These are phyloP conservation scores for Cyphellophora europaea DNA, from an alignment of 2,329 filamentous ascomycete genomes.

Conservation along the genomic window DNA sequence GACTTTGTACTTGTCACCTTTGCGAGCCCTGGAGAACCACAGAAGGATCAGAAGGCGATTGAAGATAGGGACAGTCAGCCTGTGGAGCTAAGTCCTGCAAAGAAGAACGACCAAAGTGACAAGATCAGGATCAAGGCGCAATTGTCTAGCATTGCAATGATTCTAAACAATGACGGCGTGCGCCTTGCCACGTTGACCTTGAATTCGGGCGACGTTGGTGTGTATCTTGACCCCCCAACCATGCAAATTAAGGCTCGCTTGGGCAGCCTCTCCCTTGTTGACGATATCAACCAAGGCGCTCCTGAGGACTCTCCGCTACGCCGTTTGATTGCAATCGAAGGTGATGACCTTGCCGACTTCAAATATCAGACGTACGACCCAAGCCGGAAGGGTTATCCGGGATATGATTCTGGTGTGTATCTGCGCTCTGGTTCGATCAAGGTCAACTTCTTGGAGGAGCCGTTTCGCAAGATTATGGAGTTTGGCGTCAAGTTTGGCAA, in stretches of 20 bases:
- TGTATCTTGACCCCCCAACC: conserved; percentile 75
- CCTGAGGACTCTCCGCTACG: conserved; percentile 71
- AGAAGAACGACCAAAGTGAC: conserved; percentile 38
- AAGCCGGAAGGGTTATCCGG: conserved; percentile 68
- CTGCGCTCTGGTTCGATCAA: conserved; percentile 91
- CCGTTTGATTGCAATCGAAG: conserved; percentile 86
- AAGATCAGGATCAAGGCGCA: conserved; percentile 92
- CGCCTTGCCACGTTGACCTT: conserved; percentile 85
- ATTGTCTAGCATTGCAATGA: conserved; percentile 83
- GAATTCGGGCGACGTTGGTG: conserved; percentile 81
- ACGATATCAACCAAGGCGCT: conserved; percentile 89
- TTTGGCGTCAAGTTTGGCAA: conserved; percentile 98
- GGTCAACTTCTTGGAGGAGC: conserved; percentile 93
- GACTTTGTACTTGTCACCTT: conserved; percentile 95
- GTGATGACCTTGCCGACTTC: conserved; percentile 91
- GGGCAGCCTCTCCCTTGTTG: conserved; percentile 78
- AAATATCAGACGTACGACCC: conserved; percentile 92
- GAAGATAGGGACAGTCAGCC: conserved; percentile 13
- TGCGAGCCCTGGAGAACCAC: conserved; percentile 46
- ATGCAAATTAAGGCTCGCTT: conserved; percentile 83
- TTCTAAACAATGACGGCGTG: conserved; percentile 96
- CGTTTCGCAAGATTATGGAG: conserved; percentile 94
- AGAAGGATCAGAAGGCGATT: conserved; percentile 29
- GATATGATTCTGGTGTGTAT: conserved; percentile 86
- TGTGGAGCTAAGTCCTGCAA: no score